Conservation (phyloP, 805 yeast genomes). For the Metschnikowia corniflorae region DNA sequence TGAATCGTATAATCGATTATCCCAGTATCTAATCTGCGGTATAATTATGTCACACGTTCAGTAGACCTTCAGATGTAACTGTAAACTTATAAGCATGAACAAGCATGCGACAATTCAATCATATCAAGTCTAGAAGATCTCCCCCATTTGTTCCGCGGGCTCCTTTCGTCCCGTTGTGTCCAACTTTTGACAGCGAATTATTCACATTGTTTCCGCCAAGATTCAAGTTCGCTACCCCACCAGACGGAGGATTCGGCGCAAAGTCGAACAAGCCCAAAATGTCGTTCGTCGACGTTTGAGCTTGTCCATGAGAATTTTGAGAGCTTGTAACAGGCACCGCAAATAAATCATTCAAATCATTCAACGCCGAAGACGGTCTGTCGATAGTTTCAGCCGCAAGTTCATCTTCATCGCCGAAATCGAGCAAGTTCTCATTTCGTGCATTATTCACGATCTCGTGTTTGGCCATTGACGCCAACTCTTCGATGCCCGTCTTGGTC, state of each 20-base stretch:
- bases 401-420: constrained; percentile 67
- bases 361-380: constrained; percentile 43
- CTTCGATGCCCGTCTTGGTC: constrained; percentile 52
- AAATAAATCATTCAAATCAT: constrained; percentile 75
- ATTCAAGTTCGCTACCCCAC: constrained; percentile 14
- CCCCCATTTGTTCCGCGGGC: constrained; percentile 19
- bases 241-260: constrained; percentile 10
- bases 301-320: constrained; percentile 8
- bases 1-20: too few relatives aligned
- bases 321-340: constrained; percentile 30
- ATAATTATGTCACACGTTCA: too few relatives aligned
- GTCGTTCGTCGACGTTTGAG: constrained; percentile 33
- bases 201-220: constrained; percentile 11
- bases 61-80: too few relatives aligned
- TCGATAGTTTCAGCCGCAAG: constrained; percentile 5
- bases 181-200: too few relatives aligned
- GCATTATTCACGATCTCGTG: constrained; percentile 64
- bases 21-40: too few relatives aligned
- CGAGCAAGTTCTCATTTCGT: constrained; percentile 77
- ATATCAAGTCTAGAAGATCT: constrained; percentile 40
- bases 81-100: too few relatives aligned
- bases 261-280: constrained; percentile 45
- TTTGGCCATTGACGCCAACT: constrained; percentile 71
- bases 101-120: too few relatives aligned
- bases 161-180: neutral